A percentile compares a stretch with the other conserved stretches of the same genome.
Evolutionary conservation across 2,329 filamentous ascomycete genomes (phyloP).

Genomic region (Knoxdaviesia proteae): DNA sequence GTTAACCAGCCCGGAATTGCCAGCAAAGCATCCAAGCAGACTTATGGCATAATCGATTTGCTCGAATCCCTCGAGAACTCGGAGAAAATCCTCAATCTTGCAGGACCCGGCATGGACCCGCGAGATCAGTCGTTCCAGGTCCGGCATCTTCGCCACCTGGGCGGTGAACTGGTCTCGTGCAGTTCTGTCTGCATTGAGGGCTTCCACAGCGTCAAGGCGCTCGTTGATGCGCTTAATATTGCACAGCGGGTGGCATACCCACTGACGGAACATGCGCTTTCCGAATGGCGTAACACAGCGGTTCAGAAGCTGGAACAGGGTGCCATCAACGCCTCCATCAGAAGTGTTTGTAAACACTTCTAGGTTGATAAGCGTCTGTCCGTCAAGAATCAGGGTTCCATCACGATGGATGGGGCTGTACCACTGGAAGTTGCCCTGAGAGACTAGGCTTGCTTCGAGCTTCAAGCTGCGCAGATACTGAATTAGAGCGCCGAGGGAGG

Average conservation of each 20-base stretch:
- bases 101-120: conserved; percentile 85
- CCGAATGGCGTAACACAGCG: conserved; percentile 92
- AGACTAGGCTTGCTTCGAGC: conserved; percentile 70
- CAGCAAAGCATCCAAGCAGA: conserved; percentile 50
- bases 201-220: conserved; percentile 79
- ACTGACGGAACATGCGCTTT: conserved; percentile 86
- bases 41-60: conserved; percentile 91
- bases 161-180: conserved; percentile 75
- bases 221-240: conserved; percentile 80
- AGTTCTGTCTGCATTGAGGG: conserved; percentile 63
- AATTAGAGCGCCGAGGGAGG: conserved; percentile 70
- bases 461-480: conserved; percentile 76
- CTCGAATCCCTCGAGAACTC: conserved; percentile 86
- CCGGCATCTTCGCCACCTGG: conserved; percentile 77
- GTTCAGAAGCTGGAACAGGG: conserved; percentile 77
- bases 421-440: conserved; percentile 73
- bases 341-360: conserved; percentile 89
- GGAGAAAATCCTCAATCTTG: conserved; percentile 78
- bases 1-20: conserved; percentile 67
- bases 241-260: conserved; percentile 89
- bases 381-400: conserved; percentile 78
- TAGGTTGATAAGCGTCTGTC: conserved; percentile 93
- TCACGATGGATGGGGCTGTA: conserved; percentile 86
- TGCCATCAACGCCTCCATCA: conserved; percentile 69
- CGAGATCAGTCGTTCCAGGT: conserved; percentile 83